Conservation (phyloP, 129 eudicot species). For the Artemisia annua region DNA sequence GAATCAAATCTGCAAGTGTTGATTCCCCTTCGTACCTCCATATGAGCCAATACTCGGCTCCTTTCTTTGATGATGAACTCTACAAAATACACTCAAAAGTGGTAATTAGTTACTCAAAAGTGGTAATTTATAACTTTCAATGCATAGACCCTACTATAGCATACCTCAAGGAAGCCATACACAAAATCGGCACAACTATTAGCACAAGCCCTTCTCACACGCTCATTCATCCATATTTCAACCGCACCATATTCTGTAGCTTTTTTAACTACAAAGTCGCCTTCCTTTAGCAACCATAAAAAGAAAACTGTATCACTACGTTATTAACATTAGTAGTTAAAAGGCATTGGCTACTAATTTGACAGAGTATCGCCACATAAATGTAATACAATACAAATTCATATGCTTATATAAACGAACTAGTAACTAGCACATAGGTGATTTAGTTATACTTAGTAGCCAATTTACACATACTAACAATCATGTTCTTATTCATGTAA, state of each 20-base stretch:
- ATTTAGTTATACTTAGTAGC: neutral
- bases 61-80: constrained; percentile 93
- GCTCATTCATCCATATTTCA: constrained; percentile 99
- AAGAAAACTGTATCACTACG: constrained; percentile 27
- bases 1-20: constrained; percentile 86
- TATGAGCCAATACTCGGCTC: constrained; percentile 91
- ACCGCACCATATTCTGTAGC: constrained; percentile 99
- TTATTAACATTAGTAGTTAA: constrained; percentile 8
- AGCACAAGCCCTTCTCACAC: constrained; percentile 94
- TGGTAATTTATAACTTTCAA: neutral
- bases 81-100: constrained; percentile 22
- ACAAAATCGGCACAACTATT: constrained; percentile 94
- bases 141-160: constrained; percentile 7
- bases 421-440: neutral
- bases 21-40: constrained; percentile 96
- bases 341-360: constrained; percentile 3
- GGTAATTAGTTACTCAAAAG: neutral
- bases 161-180: constrained; percentile 92
- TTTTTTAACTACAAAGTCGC: constrained; percentile 87
- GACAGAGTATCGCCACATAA: constrained; percentile 3
- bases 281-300: constrained; percentile 56
- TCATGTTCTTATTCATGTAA: neutral
- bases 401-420: neutral
- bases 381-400: neutral
- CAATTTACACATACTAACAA: too few relatives aligned